Percentiles rank a stretch among this genome's conserved stretches.
Conservation (phyloP, 129 eudicot species). For the Chrysanthemum seticuspe region DNA sequence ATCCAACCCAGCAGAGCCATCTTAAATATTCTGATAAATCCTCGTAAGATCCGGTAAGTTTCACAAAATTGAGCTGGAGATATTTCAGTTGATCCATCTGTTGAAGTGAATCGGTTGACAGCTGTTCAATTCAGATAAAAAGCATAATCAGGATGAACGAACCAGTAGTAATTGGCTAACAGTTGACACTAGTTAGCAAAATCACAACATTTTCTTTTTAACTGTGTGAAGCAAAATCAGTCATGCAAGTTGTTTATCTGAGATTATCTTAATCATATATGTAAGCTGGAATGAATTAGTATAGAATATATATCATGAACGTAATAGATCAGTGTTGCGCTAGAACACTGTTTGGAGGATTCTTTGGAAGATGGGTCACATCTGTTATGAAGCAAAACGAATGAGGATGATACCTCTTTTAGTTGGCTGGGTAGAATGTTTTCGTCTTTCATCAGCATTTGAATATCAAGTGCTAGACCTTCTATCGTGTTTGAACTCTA, state of each 20-base stretch:
- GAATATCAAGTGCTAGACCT: no score
- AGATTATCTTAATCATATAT: neutral
- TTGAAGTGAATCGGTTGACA: conserved; percentile 18
- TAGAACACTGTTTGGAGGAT: no score
- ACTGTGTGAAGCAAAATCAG: no score
- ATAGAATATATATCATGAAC: neutral
- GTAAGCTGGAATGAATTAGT: neutral
- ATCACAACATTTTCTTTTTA: neutral
- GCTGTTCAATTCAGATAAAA: neutral
- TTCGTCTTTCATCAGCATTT: no score
- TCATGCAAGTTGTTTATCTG: neutral
- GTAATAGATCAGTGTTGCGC: neutral
- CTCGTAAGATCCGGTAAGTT: conserved; percentile 15
- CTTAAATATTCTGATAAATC: conserved; percentile 28
- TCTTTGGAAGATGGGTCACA: no score
- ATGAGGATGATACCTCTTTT: no score
- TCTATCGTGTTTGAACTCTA: conserved; percentile 1
- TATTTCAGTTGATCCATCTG: conserved; percentile 31
- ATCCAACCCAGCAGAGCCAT: conserved; percentile 38
- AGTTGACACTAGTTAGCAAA: neutral
- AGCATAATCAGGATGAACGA: neutral
- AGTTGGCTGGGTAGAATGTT: no score
- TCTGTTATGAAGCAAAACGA: neutral
- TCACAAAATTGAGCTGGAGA: conserved; percentile 29
- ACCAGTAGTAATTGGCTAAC: neutral